Evolutionary conservation across 371 early-diverging fungal genomes (phyloP).

Genomic region (Mortierella sp.): DNA sequence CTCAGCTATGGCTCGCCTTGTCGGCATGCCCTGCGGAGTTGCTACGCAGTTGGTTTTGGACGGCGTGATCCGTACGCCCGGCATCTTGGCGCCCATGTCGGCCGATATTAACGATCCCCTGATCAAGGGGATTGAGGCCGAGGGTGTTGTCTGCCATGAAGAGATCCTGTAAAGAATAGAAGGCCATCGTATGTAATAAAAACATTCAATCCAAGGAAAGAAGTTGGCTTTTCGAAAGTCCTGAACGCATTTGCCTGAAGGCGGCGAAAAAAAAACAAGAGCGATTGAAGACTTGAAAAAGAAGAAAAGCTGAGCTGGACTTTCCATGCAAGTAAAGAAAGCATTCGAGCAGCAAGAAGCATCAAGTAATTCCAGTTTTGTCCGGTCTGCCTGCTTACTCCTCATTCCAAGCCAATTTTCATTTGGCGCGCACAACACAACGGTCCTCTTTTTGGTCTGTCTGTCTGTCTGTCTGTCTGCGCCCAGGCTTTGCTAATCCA

Average conservation of each 20-base stretch:
- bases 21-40: slow-evolving; percentile 97
- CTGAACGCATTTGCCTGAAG: neutral
- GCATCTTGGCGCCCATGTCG: slow-evolving; percentile 96
- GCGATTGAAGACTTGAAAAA: too few species aligned
- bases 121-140: slow-evolving; percentile 87
- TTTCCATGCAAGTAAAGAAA: too few species aligned
- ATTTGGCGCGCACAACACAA: neutral
- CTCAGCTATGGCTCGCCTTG: slow-evolving; percentile 98
- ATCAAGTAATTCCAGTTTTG: neutral
- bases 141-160: slow-evolving; percentile 92
- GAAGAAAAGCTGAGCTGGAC: too few species aligned
- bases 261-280: too few species aligned
- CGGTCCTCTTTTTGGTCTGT: too few species aligned
- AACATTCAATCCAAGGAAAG: too few species aligned
- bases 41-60: slow-evolving; percentile 93
- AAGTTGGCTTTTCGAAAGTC: too few species aligned
- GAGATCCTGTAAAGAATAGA: slow-evolving; percentile 67
- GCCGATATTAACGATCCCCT: slow-evolving; percentile 91
- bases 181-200: neutral
- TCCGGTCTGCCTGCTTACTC: neutral
- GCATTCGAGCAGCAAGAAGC: too few species aligned
- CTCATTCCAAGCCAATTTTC: neutral
- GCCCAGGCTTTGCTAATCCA: slow-evolving; percentile 10
- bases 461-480: neutral
- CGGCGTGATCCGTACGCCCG: slow-evolving; percentile 77